Evolutionary conservation across 192 early-diverging fungal species (phyloP).

Genomic region (Thoreauomyces humboldtii): DNA sequence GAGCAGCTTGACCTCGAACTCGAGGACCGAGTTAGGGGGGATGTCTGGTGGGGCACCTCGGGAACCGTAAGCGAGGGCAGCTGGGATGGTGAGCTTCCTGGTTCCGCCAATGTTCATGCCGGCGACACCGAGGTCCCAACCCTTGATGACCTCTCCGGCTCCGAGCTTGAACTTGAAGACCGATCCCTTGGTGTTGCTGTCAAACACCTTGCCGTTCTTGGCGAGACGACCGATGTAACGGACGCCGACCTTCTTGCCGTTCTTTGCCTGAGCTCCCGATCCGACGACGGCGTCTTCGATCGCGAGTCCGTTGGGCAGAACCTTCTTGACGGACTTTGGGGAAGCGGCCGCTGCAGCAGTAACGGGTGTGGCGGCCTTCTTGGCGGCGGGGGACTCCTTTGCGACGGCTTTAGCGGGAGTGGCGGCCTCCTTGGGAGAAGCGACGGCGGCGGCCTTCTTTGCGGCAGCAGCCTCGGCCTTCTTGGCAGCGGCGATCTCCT

Average conservation of each 20-base stretch:
- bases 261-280: slow-evolving; percentile 60
- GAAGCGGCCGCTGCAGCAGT: slow-evolving; percentile 2
- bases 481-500: slow-evolving; percentile 17
- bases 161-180: slow-evolving; percentile 90
- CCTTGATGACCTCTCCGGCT: slow-evolving; percentile 88
- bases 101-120: slow-evolving; percentile 93
- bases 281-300: slow-evolving; percentile 77
- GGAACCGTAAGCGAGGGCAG: slow-evolving; percentile 63
- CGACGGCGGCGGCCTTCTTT: slow-evolving; percentile 35
- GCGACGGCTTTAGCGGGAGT: slow-evolving; percentile 32
- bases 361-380: slow-evolving; percentile 23
- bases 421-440: slow-evolving; percentile 12
- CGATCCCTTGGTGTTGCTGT: slow-evolving; percentile 87
- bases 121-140: slow-evolving; percentile 83
- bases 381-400: slow-evolving; percentile 34
- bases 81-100: slow-evolving; percentile 87
- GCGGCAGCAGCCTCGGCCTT: slow-evolving; percentile 30
- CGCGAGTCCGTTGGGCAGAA: slow-evolving; percentile 69
- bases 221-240: slow-evolving; percentile 93
- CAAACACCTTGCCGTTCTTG: slow-evolving; percentile 96
- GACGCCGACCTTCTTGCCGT: slow-evolving; percentile 69
- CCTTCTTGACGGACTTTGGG: slow-evolving; percentile 39
- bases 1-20: slow-evolving; percentile 88
- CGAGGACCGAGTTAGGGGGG: slow-evolving; percentile 76
- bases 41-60: slow-evolving; percentile 93